Evolutionary conservation across 2,329 filamentous ascomycete genomes (phyloP).

Genomic region (Phaeosphaeriaceae sp.): DNA sequence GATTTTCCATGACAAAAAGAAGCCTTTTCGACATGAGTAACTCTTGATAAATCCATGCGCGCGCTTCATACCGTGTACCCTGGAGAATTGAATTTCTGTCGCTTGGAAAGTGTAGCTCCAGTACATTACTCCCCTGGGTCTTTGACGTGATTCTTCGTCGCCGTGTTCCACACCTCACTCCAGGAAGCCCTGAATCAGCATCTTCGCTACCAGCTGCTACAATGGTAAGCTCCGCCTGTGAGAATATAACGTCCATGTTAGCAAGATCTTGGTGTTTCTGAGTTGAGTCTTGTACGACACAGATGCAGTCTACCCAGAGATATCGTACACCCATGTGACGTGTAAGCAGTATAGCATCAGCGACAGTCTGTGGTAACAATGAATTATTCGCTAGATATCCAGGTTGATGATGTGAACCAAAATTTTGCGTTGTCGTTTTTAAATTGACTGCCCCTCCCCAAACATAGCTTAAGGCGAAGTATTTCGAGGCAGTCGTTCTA

Average conservation of each 20-base stretch:
- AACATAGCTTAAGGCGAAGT: slow-evolving; percentile 3
- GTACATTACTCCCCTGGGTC: background rate
- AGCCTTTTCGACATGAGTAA: background rate
- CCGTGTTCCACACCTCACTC: background rate
- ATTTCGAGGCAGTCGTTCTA: background rate
- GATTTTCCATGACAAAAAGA: background rate
- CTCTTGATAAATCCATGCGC: background rate
- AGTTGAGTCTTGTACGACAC: background rate
- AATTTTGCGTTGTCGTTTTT: background rate
- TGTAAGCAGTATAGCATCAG: background rate
- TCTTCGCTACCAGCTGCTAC: background rate
- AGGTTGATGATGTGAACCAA: background rate
- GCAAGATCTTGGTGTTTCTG: background rate
- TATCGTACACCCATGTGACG: background rate
- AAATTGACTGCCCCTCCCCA: background rate
- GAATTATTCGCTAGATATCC: background rate
- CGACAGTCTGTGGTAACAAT: background rate
- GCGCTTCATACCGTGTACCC: background rate
- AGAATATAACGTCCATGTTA: background rate
- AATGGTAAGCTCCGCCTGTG: background rate
- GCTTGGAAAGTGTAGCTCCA: background rate
- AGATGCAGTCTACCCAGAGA: slow-evolving; percentile 2
- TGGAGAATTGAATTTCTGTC: background rate
- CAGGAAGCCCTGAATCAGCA: background rate
- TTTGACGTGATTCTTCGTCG: background rate